phyloP scores from a whole-genome alignment of 2,329 filamentous ascomycete species.

The Alternaria longipes region DNA sequence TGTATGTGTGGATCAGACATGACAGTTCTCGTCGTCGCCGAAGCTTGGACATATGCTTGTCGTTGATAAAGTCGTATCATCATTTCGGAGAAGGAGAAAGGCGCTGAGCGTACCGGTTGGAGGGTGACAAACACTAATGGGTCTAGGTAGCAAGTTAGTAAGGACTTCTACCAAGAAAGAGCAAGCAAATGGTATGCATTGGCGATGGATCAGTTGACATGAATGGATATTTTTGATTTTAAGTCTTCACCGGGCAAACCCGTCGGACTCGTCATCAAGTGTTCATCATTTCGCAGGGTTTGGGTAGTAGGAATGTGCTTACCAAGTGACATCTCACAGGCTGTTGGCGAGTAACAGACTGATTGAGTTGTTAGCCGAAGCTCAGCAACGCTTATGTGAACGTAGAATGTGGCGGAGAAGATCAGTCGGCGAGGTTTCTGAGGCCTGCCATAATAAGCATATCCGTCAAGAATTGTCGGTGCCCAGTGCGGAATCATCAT shows the following conservation, averaged over 20 bases:
- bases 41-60: slow-evolving; percentile 99
- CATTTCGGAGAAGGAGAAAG: slow-evolving; percentile 58
- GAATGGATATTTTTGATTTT: slow-evolving; percentile 72
- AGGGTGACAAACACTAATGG: slow-evolving; percentile 19
- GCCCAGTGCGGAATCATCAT: slow-evolving; percentile 98
- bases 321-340: slow-evolving; percentile 11
- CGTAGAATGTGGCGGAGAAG: slow-evolving; percentile 18
- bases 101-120: slow-evolving; percentile 29
- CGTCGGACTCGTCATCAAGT: slow-evolving; percentile 82
- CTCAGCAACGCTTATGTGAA: slow-evolving; percentile 3
- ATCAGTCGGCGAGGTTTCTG: slow-evolving; percentile 99
- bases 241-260: slow-evolving; percentile 72
- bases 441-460: slow-evolving; percentile 93
- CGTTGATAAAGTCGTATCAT: slow-evolving; percentile 83
- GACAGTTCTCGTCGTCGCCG: slow-evolving; percentile 59
- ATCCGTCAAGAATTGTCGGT: slow-evolving; percentile 87
- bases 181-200: slow-evolving; percentile 2
- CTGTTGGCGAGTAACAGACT: background rate
- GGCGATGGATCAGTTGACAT: slow-evolving; percentile 60
- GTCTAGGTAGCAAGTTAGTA: slow-evolving; percentile 16
- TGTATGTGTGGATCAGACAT: slow-evolving; percentile 40
- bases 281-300: slow-evolving; percentile 56
- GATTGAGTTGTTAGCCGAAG: slow-evolving; percentile 18
- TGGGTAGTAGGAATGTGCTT: slow-evolving; percentile 26
- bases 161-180: slow-evolving; percentile 7